phyloP scores from a whole-genome alignment of 805 yeast genomes.

The Candida ulmi region DNA sequence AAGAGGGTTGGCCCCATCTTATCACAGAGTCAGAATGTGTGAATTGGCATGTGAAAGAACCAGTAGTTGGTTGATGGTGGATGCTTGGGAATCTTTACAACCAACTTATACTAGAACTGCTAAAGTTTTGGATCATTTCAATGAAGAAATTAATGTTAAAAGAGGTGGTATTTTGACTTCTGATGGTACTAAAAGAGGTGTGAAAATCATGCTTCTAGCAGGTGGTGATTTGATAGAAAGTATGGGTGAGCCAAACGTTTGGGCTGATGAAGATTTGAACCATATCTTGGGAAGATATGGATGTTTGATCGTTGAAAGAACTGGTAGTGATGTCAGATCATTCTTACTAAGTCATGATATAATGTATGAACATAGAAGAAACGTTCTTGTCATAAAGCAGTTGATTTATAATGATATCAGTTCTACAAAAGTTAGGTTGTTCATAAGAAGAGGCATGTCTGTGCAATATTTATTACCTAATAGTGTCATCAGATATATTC shows the following conservation, averaged over 20 bases:
- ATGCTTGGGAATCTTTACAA: slow-evolving; percentile 97
- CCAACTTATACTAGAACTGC: slow-evolving; percentile 91
- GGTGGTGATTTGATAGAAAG: slow-evolving; percentile 97
- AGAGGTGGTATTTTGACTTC: slow-evolving; percentile 73
- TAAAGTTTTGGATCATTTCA: slow-evolving; percentile 91
- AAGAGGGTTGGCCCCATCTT: slow-evolving; percentile 84
- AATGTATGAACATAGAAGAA: slow-evolving; percentile 93
- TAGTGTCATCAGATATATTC: slow-evolving; percentile 89
- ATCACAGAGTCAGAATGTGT: slow-evolving; percentile 95
- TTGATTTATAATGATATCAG: slow-evolving; percentile 93
- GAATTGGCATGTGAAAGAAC: slow-evolving; percentile 97
- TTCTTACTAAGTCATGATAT: slow-evolving; percentile 91
- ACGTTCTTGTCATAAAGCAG: slow-evolving; percentile 91
- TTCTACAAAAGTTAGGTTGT: slow-evolving; percentile 89
- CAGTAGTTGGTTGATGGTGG: slow-evolving; percentile 97
- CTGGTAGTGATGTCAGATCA: slow-evolving; percentile 92
- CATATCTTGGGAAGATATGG: slow-evolving; percentile 96
- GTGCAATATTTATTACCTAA: slow-evolving; percentile 93
- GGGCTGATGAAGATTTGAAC: slow-evolving; percentile 95
- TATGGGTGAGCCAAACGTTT: slow-evolving; percentile 99
- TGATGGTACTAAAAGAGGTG: slow-evolving; percentile 66
- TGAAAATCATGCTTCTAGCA: slow-evolving; percentile 90
- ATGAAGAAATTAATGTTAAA: slow-evolving; percentile 87
- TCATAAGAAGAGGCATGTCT: slow-evolving; percentile 91
- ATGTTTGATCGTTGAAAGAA: slow-evolving; percentile 92